These are phyloP conservation scores for Sarcomyxa edulis DNA, from an alignment of 768 basidiomycete species.

Conservation along the genomic window DNA sequence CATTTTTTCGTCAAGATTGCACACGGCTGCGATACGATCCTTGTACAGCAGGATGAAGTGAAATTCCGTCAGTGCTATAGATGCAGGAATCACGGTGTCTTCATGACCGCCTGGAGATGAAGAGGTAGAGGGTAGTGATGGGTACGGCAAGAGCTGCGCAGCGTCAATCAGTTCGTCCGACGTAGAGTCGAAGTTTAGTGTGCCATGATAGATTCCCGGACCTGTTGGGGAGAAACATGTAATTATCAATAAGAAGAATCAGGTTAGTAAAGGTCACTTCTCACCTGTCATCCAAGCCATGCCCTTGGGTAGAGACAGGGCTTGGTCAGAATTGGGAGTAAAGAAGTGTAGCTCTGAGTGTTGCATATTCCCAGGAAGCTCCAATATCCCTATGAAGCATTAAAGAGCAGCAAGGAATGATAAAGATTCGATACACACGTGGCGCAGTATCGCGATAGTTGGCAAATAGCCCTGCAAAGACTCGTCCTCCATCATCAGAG, in stretches of 20 bases:
- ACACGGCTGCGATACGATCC: conserved; percentile 73
- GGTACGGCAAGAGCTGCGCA: conserved; percentile 78
- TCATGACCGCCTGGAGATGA: conserved; percentile 19
- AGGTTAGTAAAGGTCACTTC: too few species aligned
- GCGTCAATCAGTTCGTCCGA: conserved; percentile 75
- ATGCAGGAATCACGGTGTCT: conserved; percentile 49
- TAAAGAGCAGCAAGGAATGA: conserved; percentile 16
- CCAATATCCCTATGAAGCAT: conserved; percentile 67
- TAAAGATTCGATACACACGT: conserved; percentile 40
- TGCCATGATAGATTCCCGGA: conserved; percentile 86
- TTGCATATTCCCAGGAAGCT: conserved; percentile 75
- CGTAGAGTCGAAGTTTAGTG: conserved; percentile 61
- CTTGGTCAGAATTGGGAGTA: conserved; percentile 65
- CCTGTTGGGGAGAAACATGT: conserved; percentile 32
- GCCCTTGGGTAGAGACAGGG: conserved; percentile 60
- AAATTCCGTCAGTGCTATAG: conserved; percentile 84
- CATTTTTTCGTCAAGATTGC: conserved; percentile 72
- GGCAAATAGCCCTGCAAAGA: conserved; percentile 72
- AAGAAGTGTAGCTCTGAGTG: conserved; percentile 81
- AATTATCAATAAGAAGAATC: background rate
- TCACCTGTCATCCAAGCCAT: conserved; percentile 92
- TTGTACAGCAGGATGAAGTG: conserved; percentile 86
- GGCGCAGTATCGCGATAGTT: conserved; percentile 72
- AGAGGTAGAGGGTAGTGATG: conserved; percentile 29
- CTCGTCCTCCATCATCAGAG: conserved; percentile 67